Conservation (phyloP, 768 basidiomycete genomes). For the Rubroboletus pulcherrimus region DNA sequence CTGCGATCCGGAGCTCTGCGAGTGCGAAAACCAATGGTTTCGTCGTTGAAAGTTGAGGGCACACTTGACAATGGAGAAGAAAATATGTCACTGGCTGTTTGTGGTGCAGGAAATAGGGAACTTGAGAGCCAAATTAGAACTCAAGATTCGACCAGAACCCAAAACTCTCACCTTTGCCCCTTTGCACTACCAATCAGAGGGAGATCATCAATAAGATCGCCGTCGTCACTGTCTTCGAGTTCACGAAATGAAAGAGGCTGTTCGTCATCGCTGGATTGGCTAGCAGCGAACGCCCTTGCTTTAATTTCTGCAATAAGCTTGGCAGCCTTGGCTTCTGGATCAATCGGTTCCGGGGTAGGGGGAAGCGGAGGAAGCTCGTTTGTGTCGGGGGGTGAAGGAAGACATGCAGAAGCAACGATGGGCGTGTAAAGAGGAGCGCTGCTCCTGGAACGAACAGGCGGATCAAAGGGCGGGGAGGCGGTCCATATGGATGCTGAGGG, state of each 20-base stretch:
- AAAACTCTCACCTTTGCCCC: slow-evolving; percentile 8
- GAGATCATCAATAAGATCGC: slow-evolving; percentile 32
- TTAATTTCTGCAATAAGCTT: slow-evolving; percentile 63
- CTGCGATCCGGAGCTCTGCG: background rate
- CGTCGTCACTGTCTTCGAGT: slow-evolving; percentile 52
- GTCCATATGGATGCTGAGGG: slow-evolving; percentile 4
- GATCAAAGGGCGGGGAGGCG: slow-evolving; percentile 7
- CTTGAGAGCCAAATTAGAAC: slow-evolving; percentile 6
- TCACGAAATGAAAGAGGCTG: slow-evolving; percentile 36
- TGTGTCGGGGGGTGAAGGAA: slow-evolving; percentile 26
- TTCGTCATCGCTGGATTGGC: slow-evolving; percentile 43
- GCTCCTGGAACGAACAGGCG: slow-evolving; percentile 4
- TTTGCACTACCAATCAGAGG: slow-evolving; percentile 7
- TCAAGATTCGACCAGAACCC: background rate
- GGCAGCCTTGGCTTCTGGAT: slow-evolving; percentile 44
- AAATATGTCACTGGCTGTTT: slow-evolving; percentile 1
- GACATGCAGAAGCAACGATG: slow-evolving; percentile 2
- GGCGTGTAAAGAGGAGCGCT: slow-evolving; percentile 12
- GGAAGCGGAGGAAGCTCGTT: slow-evolving; percentile 22
- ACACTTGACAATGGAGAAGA: slow-evolving; percentile 25
- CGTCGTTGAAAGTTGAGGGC: slow-evolving; percentile 9
- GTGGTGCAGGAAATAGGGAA: background rate
- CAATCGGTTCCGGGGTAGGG: slow-evolving; percentile 31
- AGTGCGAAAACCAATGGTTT: background rate
- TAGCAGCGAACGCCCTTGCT: slow-evolving; percentile 51